A percentile compares a stretch with the other conserved stretches of the same genome.
These are phyloP conservation scores for Cynara cardunculus DNA, from an alignment of 129 eudicot species.

Conservation along the genomic window DNA sequence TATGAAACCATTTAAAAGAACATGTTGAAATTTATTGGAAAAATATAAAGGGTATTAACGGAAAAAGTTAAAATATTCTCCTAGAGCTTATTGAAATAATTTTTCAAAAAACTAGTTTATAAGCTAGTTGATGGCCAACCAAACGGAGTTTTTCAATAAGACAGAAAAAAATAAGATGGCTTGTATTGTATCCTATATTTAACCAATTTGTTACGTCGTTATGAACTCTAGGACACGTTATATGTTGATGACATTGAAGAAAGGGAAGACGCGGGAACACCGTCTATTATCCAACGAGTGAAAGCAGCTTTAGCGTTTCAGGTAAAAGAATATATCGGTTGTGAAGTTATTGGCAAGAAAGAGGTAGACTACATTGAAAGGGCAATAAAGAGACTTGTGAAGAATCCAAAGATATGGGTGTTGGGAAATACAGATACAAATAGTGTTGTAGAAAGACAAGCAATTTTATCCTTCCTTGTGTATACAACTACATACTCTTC, in stretches of 20 bases:
- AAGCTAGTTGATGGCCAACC: not conserved
- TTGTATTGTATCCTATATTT: not conserved
- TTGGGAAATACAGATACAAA: conserved; percentile 47
- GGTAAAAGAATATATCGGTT: conserved; percentile 66
- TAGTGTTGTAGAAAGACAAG: conserved; percentile 31
- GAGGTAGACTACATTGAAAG: conserved; percentile 40
- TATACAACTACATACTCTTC: conserved; percentile 38
- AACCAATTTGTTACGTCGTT: not conserved
- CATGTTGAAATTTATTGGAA: too few relatives aligned
- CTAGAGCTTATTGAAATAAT: not conserved
- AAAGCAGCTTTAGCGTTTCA: conserved; percentile 74
- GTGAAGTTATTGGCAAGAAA: conserved; percentile 31
- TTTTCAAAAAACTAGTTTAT: not conserved
- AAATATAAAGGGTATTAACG: not conserved
- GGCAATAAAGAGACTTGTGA: conserved; percentile 54
- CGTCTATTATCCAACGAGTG: conserved; percentile 60
- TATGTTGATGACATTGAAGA: conserved; percentile 64
- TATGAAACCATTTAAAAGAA: too few relatives aligned
- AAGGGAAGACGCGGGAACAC: conserved; percentile 94
- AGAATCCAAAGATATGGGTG: conserved; percentile 39
- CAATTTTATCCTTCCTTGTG: conserved; percentile 64
- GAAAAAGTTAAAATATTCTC: not conserved
- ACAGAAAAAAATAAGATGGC: too few relatives aligned
- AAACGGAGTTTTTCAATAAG: too few relatives aligned
- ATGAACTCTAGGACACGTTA: conserved; percentile 53